Evolutionary conservation across 805 yeast species (phyloP).

Genomic region (Maudiozyma turicensis): DNA sequence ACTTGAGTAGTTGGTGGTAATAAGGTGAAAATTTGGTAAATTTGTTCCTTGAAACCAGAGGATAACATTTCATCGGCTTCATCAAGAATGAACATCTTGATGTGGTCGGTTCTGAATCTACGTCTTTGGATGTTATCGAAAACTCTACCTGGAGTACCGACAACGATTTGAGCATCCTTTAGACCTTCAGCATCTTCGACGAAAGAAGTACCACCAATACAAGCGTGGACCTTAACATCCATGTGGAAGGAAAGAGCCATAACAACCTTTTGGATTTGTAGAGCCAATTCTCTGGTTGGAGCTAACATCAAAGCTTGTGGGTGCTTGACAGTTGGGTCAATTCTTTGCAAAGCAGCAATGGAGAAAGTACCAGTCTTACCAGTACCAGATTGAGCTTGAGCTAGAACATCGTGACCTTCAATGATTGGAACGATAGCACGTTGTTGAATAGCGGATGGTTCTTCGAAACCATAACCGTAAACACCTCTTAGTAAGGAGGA

Average conservation of each 20-base stretch:
- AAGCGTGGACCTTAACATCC: conserved; percentile 88
- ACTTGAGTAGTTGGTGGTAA: conserved; percentile 84
- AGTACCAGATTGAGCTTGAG: conserved; percentile 99
- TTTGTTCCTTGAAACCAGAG: conserved; percentile 87
- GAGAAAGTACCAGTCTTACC: conserved; percentile 99
- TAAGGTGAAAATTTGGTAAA: conserved; percentile 78
- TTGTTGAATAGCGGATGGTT: conserved; percentile 95
- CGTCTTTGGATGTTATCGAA: conserved; percentile 91
- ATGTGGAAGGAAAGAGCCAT: conserved; percentile 82
- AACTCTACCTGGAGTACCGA: conserved; percentile 98
- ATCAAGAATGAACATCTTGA: conserved; percentile 91
- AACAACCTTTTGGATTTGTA: conserved; percentile 91
- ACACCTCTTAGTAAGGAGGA: conserved; percentile 54
- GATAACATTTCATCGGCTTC: conserved; percentile 96
- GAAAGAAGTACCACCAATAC: conserved; percentile 93
- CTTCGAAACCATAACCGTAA: conserved; percentile 87
- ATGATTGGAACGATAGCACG: conserved; percentile 94
- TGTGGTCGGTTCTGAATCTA: conserved; percentile 65
- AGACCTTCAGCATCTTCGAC: conserved; percentile 81
- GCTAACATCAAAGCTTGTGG: conserved; percentile 92
- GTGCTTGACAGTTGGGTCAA: conserved; percentile 61
- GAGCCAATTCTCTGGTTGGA: conserved; percentile 96
- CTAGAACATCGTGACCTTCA: conserved; percentile 89
- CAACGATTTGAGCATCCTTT: conserved; percentile 78
- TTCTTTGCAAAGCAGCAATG: conserved; percentile 64